These are phyloP conservation scores for Diplogelasinospora grovesii DNA, from an alignment of 495 filamentous ascomycete genomes.

Conservation along the genomic window DNA sequence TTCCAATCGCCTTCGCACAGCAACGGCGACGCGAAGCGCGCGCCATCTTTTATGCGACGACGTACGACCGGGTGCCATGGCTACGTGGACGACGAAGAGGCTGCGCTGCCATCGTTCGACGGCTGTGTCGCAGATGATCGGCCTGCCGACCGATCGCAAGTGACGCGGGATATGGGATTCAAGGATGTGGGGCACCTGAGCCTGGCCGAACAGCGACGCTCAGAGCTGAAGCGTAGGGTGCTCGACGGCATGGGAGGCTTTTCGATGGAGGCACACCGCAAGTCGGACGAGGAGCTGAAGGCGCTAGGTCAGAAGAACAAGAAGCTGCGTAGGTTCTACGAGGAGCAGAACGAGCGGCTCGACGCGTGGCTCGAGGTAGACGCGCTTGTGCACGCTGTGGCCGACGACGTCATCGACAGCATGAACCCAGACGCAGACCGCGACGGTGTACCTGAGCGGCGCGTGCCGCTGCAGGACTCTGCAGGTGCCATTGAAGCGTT, in stretches of 20 bases:
- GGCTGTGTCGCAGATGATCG: not conserved
- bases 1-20: not conserved
- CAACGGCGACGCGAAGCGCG: not conserved
- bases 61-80: not conserved
- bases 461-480: constrained; percentile 30
- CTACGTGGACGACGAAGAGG: constrained; percentile 2
- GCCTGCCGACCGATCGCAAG: not conserved
- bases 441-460: constrained; percentile 40
- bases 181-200: constrained; percentile 1
- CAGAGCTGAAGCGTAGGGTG: constrained; percentile 36
- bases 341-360: constrained; percentile 41
- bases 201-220: constrained; percentile 9
- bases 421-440: constrained; percentile 46
- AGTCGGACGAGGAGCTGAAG: constrained; percentile 40
- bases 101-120: not conserved
- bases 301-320: constrained; percentile 42
- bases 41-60: not conserved
- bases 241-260: constrained; percentile 29
- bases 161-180: constrained; percentile 1
- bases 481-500: constrained; percentile 36
- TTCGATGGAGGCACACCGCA: constrained; percentile 32
- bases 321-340: constrained; percentile 41
- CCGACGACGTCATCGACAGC: constrained; percentile 47
- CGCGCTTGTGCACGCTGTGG: constrained; percentile 39
- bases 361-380: constrained; percentile 50